These are phyloP conservation scores for Elongisporangium senticosum DNA, from an alignment of 352 stramenopile species.

Conservation along the genomic window DNA sequence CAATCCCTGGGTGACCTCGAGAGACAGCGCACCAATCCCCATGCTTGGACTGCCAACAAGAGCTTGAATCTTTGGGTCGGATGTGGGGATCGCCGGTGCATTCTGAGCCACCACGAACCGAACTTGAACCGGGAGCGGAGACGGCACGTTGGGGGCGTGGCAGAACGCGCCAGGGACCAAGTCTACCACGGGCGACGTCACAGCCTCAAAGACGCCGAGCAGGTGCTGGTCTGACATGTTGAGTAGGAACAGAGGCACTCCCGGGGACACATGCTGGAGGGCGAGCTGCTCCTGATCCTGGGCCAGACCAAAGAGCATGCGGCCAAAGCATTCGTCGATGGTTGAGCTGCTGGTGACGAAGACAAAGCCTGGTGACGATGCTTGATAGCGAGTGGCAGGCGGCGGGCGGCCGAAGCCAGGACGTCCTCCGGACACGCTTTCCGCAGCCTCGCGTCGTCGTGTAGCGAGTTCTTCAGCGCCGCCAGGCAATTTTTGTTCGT, in stretches of 20 bases:
- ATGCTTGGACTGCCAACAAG: slow-evolving; percentile 59
- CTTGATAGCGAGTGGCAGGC: slow-evolving; percentile 27
- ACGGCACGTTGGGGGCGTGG: slow-evolving; percentile 42
- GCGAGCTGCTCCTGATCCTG: slow-evolving; percentile 69
- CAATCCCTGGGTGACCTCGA: slow-evolving; percentile 62
- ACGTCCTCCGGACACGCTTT: slow-evolving; percentile 47
- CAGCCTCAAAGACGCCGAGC: slow-evolving; percentile 80
- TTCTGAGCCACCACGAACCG: slow-evolving; percentile 69
- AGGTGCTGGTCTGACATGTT: slow-evolving; percentile 84
- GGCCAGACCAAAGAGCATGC: slow-evolving; percentile 75
- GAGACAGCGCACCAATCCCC: slow-evolving; percentile 49
- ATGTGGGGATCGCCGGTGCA: slow-evolving; percentile 58
- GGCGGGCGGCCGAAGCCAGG: slow-evolving; percentile 23
- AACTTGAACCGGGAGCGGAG: slow-evolving; percentile 67
- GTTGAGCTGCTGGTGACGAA: slow-evolving; percentile 72
- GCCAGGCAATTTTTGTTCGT: slow-evolving; percentile 66
- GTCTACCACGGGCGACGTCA: slow-evolving; percentile 64
- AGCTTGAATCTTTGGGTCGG: slow-evolving; percentile 68
- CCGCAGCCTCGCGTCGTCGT: slow-evolving; percentile 64
- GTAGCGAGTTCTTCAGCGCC: slow-evolving; percentile 69
- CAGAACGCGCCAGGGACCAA: slow-evolving; percentile 79
- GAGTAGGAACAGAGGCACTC: slow-evolving; percentile 79
- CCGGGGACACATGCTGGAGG: slow-evolving; percentile 55
- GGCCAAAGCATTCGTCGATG: slow-evolving; percentile 87
- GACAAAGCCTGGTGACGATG: slow-evolving; percentile 64